Evolutionary conservation across 176 grass and related monocot genomes (phyloP).

Genomic region (Hordeum vulgare): DNA sequence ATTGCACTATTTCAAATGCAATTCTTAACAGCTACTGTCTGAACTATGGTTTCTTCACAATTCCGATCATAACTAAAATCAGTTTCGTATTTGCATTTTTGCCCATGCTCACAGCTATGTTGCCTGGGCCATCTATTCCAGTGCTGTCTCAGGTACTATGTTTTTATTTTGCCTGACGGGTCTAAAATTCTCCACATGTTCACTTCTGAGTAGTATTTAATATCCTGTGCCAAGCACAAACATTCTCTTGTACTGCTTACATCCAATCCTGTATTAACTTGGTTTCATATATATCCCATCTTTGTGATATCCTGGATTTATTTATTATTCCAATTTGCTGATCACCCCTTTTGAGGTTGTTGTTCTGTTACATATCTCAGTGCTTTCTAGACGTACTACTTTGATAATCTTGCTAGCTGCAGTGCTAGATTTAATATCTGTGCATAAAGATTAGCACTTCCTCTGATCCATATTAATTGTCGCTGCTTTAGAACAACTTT

Average conservation of each 20-base stretch:
- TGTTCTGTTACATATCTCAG: background rate
- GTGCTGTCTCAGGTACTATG: conserved; percentile 76
- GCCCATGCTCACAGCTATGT: conserved; percentile 48
- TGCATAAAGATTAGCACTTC: background rate
- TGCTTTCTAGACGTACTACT: background rate
- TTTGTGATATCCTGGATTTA: background rate
- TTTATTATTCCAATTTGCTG: background rate
- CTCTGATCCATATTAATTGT: no score
- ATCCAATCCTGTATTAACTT: background rate
- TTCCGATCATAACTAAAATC: background rate
- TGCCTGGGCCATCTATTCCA: conserved; percentile 84
- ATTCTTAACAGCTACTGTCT: background rate
- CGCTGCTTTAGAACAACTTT: background rate
- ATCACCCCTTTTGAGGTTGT: background rate
- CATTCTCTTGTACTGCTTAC: background rate
- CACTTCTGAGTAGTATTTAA: conserved; percentile 6
- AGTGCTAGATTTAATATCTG: background rate
- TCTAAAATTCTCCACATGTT: background rate
- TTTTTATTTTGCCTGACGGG: background rate
- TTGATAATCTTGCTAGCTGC: background rate
- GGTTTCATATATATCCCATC: background rate
- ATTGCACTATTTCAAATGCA: conserved; percentile 2
- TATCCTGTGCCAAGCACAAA: background rate
- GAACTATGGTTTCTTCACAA: background rate
- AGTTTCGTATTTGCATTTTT: conserved; percentile 5